Evolutionary conservation across 345 rosid genomes (phyloP), one percentile per base, ranked within the genome.

Genomic region (Corymbia maculata): DNA sequence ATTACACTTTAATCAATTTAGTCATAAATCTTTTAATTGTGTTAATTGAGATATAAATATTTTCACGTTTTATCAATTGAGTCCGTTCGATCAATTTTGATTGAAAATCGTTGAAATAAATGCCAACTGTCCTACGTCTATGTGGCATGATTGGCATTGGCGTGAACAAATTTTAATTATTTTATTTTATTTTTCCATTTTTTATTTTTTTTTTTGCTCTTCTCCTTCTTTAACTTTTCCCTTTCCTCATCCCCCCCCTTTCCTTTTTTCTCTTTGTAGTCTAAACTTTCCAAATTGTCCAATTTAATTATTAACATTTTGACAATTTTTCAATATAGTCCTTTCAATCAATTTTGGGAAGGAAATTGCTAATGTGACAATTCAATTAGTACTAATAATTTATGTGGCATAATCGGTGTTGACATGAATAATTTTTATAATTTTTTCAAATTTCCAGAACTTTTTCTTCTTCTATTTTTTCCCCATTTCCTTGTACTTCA

Each of bases 1-100:
- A 21, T 55, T 55, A 55, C 22, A 22, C 21, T 26, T 55, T 55
- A 21, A 55, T 28, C 4, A 22, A 55, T 55, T 55, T 28, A 55
- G 22, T 22, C 24, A 22, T 22, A 55, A 55, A 55, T 28, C 12
- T 55, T 55, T 55, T 22, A 22, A 55, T 55, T 55, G 61, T 55
- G 13, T 2, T 21, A 55, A 55, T 55, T 22, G 24, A 22, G 28
- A 21, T 6, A 22, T 55, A 55, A 55, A 28, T 5, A 4, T 55
- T 55, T 55, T 55, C 28, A 22, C 21, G 28, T 21, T 9, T 22
- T 55, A 55, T 28, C 17, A 55, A 55, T 55, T 55, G 0, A 55
- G 28, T 22, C 3, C 3, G 9, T 55, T 55, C 0, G 0, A 2
- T 28, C 4, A 55, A 21, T 55, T 55, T 55, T 55, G 0, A 0